A percentile compares a stretch with the other conserved stretches of the same genome.
Conservation (phyloP, 257 asterid species). For the Salvia rosmarinus region DNA sequence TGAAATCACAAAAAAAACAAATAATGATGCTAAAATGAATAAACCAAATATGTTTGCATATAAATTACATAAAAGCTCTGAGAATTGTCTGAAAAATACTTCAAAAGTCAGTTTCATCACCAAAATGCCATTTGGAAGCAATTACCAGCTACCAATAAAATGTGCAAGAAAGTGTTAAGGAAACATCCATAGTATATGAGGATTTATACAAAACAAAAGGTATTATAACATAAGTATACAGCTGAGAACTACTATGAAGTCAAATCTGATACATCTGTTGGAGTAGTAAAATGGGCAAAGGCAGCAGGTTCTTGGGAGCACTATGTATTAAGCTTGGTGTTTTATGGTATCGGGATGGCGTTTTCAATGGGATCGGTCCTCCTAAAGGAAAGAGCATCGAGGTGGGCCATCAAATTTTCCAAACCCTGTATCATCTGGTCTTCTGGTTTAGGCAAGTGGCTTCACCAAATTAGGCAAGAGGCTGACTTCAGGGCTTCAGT, state of each 20-base stretch:
- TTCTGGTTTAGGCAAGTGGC: slow-evolving; percentile 97
- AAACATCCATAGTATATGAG: slow-evolving; percentile 26
- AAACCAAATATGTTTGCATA: neutral
- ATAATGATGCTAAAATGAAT: slow-evolving; percentile 9
- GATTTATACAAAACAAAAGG: slow-evolving; percentile 33
- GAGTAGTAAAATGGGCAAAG: slow-evolving; percentile 50
- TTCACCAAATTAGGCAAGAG: slow-evolving; percentile 70
- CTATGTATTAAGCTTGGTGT: slow-evolving; percentile 62
- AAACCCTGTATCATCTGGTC: slow-evolving; percentile 83
- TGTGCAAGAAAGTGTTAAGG: slow-evolving; percentile 33
- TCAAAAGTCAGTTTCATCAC: slow-evolving; percentile 22
- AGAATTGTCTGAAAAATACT: slow-evolving; percentile 15
- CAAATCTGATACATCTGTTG: slow-evolving; percentile 55
- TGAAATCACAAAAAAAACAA: slow-evolving; percentile 10
- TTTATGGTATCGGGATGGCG: slow-evolving; percentile 68
- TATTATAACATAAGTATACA: slow-evolving; percentile 45
- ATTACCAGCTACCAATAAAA: slow-evolving; percentile 3
- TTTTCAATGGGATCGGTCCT: slow-evolving; percentile 73
- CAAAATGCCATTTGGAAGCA: slow-evolving; percentile 27
- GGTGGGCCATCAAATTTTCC: slow-evolving; percentile 75
- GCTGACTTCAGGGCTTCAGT: slow-evolving; percentile 96
- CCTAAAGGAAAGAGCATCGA: slow-evolving; percentile 75
- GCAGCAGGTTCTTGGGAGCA: slow-evolving; percentile 78
- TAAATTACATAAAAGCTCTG: neutral
- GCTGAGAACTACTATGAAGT: slow-evolving; percentile 45